Evolutionary conservation across 495 filamentous ascomycete genomes (phyloP).

Genomic region (Penicillium verhagenii): DNA sequence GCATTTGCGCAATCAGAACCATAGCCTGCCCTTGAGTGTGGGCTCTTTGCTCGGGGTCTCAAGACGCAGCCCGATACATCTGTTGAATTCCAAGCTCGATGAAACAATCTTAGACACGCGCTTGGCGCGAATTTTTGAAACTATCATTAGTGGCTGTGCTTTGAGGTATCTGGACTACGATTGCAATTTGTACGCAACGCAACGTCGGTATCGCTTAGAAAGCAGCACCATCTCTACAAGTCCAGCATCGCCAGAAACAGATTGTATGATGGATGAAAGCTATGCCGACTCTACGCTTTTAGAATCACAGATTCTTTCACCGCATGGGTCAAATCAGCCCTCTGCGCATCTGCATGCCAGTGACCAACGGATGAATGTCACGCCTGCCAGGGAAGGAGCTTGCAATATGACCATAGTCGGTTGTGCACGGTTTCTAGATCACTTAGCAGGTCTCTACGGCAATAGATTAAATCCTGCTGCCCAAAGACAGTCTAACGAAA

Average conservation of each 20-base stretch:
- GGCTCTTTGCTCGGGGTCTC: slow-evolving; percentile 2
- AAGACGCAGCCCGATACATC: slow-evolving; percentile 19
- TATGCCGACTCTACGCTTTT: background rate
- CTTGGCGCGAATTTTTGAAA: slow-evolving; percentile 18
- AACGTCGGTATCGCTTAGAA: slow-evolving; percentile 19
- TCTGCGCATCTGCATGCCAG: background rate
- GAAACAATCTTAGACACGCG: slow-evolving; percentile 17
- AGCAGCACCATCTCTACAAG: background rate
- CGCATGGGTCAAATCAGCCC: background rate
- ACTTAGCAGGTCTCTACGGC: slow-evolving; percentile 27
- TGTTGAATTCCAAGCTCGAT: slow-evolving; percentile 25
- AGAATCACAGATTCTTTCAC: too few species aligned
- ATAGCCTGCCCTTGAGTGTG: background rate
- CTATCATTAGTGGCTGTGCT: slow-evolving; percentile 20
- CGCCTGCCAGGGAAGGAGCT: background rate
- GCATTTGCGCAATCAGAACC: background rate
- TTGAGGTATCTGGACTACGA: slow-evolving; percentile 24
- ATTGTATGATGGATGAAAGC: background rate
- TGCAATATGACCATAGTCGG: slow-evolving; percentile 18
- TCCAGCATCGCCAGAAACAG: background rate
- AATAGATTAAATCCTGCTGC: slow-evolving; percentile 14
- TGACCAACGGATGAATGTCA: background rate
- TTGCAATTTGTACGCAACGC: slow-evolving; percentile 19
- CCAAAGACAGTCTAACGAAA: slow-evolving; percentile 14
- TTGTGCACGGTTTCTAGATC: slow-evolving; percentile 25